A percentile compares a stretch with the other conserved stretches of the same genome.
Evolutionary conservation across 2,329 filamentous ascomycete genomes (phyloP).

Genomic region (Mycogone perniciosa): DNA sequence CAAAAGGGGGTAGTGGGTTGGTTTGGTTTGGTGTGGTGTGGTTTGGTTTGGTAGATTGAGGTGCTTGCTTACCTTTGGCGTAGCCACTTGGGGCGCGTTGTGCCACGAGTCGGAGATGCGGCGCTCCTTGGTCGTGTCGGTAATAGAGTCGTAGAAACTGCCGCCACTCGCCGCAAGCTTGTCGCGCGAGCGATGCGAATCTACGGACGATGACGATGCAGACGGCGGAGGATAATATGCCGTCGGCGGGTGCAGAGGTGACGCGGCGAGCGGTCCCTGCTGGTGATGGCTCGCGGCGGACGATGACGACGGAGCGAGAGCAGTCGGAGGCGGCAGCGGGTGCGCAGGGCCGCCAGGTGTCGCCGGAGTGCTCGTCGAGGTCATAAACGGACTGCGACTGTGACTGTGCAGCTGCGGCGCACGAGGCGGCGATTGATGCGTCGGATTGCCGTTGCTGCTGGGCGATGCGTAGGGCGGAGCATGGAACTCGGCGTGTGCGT

Average conservation of each 20-base stretch:
- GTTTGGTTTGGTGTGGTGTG: slow-evolving; percentile 23
- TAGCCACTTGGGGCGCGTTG: slow-evolving; percentile 36
- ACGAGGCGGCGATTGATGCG: slow-evolving; percentile 25
- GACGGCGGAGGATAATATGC: slow-evolving; percentile 33
- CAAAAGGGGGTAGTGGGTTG: slow-evolving; percentile 10
- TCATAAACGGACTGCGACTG: slow-evolving; percentile 31
- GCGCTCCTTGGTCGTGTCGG: slow-evolving; percentile 43
- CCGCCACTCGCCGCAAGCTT: slow-evolving; percentile 30
- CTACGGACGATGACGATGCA: slow-evolving; percentile 20
- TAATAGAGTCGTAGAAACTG: slow-evolving; percentile 50
- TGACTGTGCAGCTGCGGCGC: slow-evolving; percentile 24
- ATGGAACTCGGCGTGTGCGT: slow-evolving; percentile 36
- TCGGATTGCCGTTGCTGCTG: slow-evolving; percentile 24
- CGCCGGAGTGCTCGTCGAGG: slow-evolving; percentile 25
- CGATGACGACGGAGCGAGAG: slow-evolving; percentile 19
- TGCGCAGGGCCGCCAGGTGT: slow-evolving; percentile 24
- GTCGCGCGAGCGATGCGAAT: slow-evolving; percentile 29
- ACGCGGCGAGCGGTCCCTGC: slow-evolving; percentile 27
- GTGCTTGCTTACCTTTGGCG: slow-evolving; percentile 40
- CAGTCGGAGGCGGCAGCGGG: slow-evolving; percentile 26
- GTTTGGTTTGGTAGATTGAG: slow-evolving; percentile 20
- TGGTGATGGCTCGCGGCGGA: slow-evolving; percentile 19
- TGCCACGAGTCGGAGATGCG: slow-evolving; percentile 44
- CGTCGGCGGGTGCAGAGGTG: slow-evolving; percentile 38
- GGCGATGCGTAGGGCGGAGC: slow-evolving; percentile 26